phyloP scores from a whole-genome alignment of 2,329 filamentous ascomycete species.

The Nemania abortiva region DNA sequence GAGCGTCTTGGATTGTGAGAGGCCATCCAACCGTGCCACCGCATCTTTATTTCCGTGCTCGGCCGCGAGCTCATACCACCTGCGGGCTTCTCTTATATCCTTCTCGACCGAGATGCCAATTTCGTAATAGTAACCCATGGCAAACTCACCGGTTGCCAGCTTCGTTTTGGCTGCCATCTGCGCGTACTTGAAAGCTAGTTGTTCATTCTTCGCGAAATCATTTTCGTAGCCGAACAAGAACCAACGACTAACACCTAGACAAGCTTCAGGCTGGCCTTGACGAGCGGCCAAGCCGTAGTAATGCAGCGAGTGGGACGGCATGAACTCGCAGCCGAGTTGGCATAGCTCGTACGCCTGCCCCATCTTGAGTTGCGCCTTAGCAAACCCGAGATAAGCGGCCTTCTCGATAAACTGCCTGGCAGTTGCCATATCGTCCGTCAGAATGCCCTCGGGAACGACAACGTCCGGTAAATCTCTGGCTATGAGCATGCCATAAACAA shows the following conservation, averaged over 20 bases:
- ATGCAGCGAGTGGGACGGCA: constrained; percentile 90
- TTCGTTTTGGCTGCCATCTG: constrained; percentile 85
- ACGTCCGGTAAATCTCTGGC: constrained; percentile 93
- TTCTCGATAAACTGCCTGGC: constrained; percentile 94
- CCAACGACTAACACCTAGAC: constrained; percentile 98
- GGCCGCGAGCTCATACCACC: constrained; percentile 91
- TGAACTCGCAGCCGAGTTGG: constrained; percentile 93
- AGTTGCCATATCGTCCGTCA: constrained; percentile 77
- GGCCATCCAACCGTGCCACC: constrained; percentile 81
- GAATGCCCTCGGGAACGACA: constrained; percentile 75
- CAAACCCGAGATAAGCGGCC: constrained; percentile 93
- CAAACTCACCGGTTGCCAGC: constrained; percentile 92
- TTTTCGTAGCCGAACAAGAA: constrained; percentile 96
- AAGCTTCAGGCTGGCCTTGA: constrained; percentile 92
- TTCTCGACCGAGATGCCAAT: constrained; percentile 93
- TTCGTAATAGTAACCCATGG: constrained; percentile 96
- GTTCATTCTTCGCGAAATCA: constrained; percentile 94
- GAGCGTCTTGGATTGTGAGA: constrained; percentile 83
- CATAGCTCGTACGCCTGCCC: constrained; percentile 95
- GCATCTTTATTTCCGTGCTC: constrained; percentile 95
- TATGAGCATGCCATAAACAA: constrained; percentile 94
- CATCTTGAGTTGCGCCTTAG: constrained; percentile 97
- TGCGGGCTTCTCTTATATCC: constrained; percentile 82
- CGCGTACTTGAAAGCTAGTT: constrained; percentile 91
- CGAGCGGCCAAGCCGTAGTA: constrained; percentile 94